Percentiles rank a stretch among this genome's conserved stretches.
Conservation (phyloP, 2,329 filamentous ascomycete species). For the Chrysoporthe austroafricana region DNA sequence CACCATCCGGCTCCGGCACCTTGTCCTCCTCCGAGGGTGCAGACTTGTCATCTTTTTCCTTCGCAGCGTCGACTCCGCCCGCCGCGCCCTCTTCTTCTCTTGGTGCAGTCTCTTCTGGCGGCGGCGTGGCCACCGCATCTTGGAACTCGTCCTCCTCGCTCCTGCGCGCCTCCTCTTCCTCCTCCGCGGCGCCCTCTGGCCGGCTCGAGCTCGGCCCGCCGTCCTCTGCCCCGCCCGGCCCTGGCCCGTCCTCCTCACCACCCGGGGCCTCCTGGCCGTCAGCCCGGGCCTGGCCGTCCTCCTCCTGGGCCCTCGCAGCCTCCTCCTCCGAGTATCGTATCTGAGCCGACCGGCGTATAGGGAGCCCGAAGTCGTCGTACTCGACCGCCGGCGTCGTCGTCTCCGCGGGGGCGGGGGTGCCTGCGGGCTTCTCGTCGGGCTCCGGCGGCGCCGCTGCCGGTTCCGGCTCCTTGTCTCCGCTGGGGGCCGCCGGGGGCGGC, state of each 20-base stretch:
- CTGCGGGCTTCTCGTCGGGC: background rate
- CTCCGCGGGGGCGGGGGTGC: background rate
- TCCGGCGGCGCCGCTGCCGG: background rate
- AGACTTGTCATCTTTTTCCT: slow-evolving; percentile 6
- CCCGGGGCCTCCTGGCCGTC: slow-evolving; percentile 21
- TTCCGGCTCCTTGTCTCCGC: background rate
- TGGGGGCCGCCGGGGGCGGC: background rate
- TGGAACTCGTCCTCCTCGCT: slow-evolving; percentile 34
- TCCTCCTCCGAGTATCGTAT: slow-evolving; percentile 39
- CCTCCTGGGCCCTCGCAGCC: slow-evolving; percentile 22
- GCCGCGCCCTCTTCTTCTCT: background rate
- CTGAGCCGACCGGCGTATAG: slow-evolving; percentile 52
- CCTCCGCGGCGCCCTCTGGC: slow-evolving; percentile 27
- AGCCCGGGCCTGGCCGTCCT: slow-evolving; percentile 17
- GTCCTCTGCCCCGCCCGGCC: slow-evolving; percentile 5
- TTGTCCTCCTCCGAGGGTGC: background rate
- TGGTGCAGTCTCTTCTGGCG: background rate
- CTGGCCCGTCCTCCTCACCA: slow-evolving; percentile 1
- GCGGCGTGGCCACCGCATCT: slow-evolving; percentile 33
- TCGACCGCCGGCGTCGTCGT: slow-evolving; percentile 40
- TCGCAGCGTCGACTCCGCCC: background rate
- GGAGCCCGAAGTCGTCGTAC: slow-evolving; percentile 73
- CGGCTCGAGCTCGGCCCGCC: slow-evolving; percentile 13
- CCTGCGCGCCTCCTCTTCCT: slow-evolving; percentile 32
- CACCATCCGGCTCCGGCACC: background rate